A percentile compares a stretch with the other conserved stretches of the same genome.
phyloP scores from a whole-genome alignment of 148 eudicot species.

The Vaccinium darrowii region DNA sequence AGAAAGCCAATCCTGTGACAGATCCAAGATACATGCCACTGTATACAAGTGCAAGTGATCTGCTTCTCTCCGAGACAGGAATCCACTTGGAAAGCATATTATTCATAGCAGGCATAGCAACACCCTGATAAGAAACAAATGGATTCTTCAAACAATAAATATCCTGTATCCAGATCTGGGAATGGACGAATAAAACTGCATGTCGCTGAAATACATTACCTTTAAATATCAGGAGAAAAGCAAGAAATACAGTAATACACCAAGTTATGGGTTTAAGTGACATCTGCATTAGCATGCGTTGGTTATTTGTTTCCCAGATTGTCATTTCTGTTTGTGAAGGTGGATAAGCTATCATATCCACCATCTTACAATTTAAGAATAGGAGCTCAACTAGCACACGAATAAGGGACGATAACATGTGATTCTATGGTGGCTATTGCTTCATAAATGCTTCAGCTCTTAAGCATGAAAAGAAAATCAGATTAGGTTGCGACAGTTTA shows the following conservation, averaged over 20 bases:
- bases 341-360: neutral
- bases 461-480: neutral
- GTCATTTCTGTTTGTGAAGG: neutral
- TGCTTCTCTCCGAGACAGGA: conserved; percentile 97
- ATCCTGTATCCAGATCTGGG: neutral
- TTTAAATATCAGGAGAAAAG: conserved; percentile 6
- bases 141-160: conserved; percentile 12
- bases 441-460: conserved; percentile 1
- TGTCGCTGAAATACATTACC: neutral
- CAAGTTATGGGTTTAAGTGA: neutral
- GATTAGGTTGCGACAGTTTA: neutral
- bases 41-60: conserved; percentile 92
- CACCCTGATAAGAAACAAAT: conserved; percentile 61
- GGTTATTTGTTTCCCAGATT: neutral
- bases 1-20: conserved; percentile 84
- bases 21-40: conserved; percentile 99
- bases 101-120: conserved; percentile 99
- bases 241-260: neutral
- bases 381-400: conserved; percentile 1
- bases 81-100: conserved; percentile 93
- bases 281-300: neutral
- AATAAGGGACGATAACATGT: neutral
- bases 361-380: neutral
- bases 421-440: neutral
- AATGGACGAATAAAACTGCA: neutral